phyloP scores from a whole-genome alignment of 148 eudicot genomes.

The Vaccinium vitisidaea region DNA sequence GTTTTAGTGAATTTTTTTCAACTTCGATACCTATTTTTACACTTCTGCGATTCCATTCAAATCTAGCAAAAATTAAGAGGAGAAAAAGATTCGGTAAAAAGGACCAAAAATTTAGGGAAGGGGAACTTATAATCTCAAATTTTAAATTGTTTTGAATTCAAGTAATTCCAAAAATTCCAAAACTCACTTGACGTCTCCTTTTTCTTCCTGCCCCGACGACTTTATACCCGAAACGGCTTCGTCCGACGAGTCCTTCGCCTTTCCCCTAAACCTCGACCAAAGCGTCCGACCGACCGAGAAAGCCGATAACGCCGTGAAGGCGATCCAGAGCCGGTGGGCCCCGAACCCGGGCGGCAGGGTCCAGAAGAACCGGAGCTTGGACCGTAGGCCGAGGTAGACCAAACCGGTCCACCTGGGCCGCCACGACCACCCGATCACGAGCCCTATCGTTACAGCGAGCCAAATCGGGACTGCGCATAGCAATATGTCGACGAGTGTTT shows the following conservation, averaged over 20 bases:
- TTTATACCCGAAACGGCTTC: background rate
- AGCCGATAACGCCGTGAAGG: constrained; percentile 51
- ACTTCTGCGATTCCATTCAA: too few relatives aligned
- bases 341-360: constrained; percentile 49
- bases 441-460: constrained; percentile 78
- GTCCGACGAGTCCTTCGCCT: constrained; percentile 15
- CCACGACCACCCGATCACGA: constrained; percentile 94
- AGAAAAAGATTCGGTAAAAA: too few relatives aligned
- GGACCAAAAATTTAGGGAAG: too few relatives aligned
- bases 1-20: too few relatives aligned
- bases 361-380: constrained; percentile 37
- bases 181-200: constrained; percentile 27
- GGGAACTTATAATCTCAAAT: background rate
- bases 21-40: too few relatives aligned
- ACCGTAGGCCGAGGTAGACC: constrained; percentile 43
- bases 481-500: constrained; percentile 85
- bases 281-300: constrained; percentile 44
- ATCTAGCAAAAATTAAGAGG: too few relatives aligned
- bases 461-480: constrained; percentile 85
- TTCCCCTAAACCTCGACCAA: constrained; percentile 34
- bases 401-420: constrained; percentile 82
- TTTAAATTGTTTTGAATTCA: background rate
- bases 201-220: background rate
- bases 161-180: background rate
- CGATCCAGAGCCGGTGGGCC: constrained; percentile 49